Evolutionary conservation across 2,329 filamentous ascomycete species (phyloP), one percentile per base, ranked within the genome.

Genomic region (Sarocladiaceae sp.): DNA sequence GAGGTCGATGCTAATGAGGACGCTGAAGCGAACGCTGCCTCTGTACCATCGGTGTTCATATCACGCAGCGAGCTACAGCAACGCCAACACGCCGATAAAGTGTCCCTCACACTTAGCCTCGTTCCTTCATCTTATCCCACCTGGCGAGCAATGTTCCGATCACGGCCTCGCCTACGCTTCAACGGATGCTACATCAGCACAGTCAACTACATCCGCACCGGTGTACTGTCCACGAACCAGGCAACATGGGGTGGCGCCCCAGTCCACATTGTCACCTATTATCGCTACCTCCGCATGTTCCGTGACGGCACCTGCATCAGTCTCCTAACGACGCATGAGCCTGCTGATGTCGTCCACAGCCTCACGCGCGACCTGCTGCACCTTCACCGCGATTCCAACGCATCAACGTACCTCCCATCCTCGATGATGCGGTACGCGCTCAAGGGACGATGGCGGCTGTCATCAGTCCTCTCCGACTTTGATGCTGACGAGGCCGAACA

Each of bases 141-240:
- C 2, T 83, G 79, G 78, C 68, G 76, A 55, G 64, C 69, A 44
- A 87, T 95, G 69, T 95, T 95, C 68, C 86, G 85, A 31, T 70
- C 72, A 4, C 84, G 89, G 12, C 91, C 93, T 2, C 83, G 93
- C 33, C 76, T 97, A 48, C 87, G 93, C 47, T 98, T 95, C 72
- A 93, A 93, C 56, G 93, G 93, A 20, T 85, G 88, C 65, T 98
- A 98, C 68, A 97, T 98, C 63, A 88, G 82, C 62, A 97, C 91
- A 0, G 89, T 95, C 47, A 97, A 97, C 67, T 98, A 98, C 66
- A 81, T 88, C 41, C 85, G 93, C 19, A 71, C 88, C 0, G 93
- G 93, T 24, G 85, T 85, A 47, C 74, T 82, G 10, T 82, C 80
- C 3, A 74, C 78, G 16, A 83, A 82, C 51, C 82, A 81, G 45